Percentiles rank a stretch among this genome's conserved stretches.
These are phyloP conservation scores for Globisporangium sylvaticum DNA, from an alignment of 352 stramenopile species.

Conservation along the genomic window DNA sequence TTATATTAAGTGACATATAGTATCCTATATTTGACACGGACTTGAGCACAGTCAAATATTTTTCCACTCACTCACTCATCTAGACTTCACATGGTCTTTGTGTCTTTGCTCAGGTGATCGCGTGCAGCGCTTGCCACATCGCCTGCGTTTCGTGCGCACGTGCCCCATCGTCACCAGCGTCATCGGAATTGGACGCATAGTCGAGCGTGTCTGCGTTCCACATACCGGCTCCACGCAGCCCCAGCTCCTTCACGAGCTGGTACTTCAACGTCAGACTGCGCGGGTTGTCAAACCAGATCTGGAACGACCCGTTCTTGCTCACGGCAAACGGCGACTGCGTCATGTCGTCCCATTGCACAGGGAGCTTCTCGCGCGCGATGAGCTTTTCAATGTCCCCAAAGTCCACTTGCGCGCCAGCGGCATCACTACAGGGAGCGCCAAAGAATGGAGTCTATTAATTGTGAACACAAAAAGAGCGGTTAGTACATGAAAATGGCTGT, in stretches of 20 bases:
- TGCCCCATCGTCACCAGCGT: neutral
- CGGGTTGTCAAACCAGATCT: slow-evolving; percentile 79
- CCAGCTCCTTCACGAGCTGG: slow-evolving; percentile 37
- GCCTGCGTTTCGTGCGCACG: slow-evolving; percentile 27
- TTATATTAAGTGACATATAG: too few relatives aligned
- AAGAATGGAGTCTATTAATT: slow-evolving; percentile 55
- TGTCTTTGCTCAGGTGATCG: slow-evolving; percentile 21
- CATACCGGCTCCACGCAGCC: slow-evolving; percentile 69
- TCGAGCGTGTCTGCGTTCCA: slow-evolving; percentile 81
- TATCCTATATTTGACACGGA: too few relatives aligned
- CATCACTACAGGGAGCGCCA: slow-evolving; percentile 73
- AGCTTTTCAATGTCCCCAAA: slow-evolving; percentile 49
- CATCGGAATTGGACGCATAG: slow-evolving; percentile 24
- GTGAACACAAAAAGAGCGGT: slow-evolving; percentile 13
- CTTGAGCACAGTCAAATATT: neutral
- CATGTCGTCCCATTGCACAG: slow-evolving; percentile 47
- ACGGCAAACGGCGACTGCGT: slow-evolving; percentile 37
- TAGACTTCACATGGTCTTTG: neutral
- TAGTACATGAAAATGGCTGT: neutral
- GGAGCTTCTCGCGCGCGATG: slow-evolving; percentile 19
- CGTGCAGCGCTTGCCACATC: slow-evolving; percentile 54
- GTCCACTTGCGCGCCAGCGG: slow-evolving; percentile 57
- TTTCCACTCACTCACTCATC: neutral
- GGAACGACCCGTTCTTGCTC: slow-evolving; percentile 17
- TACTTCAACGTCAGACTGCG: slow-evolving; percentile 59